Evolutionary conservation across 352 stramenopile genomes (phyloP), one percentile per base, ranked within the genome.

Genomic region (Halophytophthora polymorphica): DNA sequence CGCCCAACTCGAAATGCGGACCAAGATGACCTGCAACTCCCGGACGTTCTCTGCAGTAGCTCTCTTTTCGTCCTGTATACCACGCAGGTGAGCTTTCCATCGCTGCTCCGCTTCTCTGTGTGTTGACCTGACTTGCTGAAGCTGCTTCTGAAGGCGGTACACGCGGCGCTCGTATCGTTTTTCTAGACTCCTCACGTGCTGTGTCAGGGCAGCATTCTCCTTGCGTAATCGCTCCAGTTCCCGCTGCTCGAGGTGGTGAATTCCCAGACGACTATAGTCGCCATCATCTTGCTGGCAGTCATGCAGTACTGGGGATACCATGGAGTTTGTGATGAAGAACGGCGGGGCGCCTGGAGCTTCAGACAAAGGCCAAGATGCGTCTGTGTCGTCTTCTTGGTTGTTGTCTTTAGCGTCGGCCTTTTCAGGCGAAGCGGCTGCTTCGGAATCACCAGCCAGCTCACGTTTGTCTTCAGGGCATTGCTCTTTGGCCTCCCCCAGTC

Each of bases 1-100:
- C 35, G 65, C 33, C 61, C 61, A 69, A 19, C 6, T 47, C 14
- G 56, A 62, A 14, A 69, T 34, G 4, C 61, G 56, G 2, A 18
- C 51, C 47, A 69, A 42, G 22, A 69, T 35, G 2, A 28, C 38
- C 33, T 56, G 50, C 19, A 69, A 45, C 36, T 65, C 65, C 34
- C 50, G 61, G n/a, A 57, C 57, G 41, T 58, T 67, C 33, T 71
- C 62, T 15, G 45, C 62, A 8, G 62, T 57, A 0, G 33, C 52
- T 55, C 59, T 36, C 19, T 71, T 57, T 25, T 63, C 48, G 10
- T 53, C 41, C 21, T 50, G 36, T 5, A 66, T 45, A 33, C 28
- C 39, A 3, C 57, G 23, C 14, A 71, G 41, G 35, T 67, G 48
- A 1, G 33, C 23, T 13, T 40, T 41, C 28, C 67, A 48, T 1